phyloP scores from a whole-genome alignment of 1,284 basidiomycete species.

The Entoloma clypeatum region DNA sequence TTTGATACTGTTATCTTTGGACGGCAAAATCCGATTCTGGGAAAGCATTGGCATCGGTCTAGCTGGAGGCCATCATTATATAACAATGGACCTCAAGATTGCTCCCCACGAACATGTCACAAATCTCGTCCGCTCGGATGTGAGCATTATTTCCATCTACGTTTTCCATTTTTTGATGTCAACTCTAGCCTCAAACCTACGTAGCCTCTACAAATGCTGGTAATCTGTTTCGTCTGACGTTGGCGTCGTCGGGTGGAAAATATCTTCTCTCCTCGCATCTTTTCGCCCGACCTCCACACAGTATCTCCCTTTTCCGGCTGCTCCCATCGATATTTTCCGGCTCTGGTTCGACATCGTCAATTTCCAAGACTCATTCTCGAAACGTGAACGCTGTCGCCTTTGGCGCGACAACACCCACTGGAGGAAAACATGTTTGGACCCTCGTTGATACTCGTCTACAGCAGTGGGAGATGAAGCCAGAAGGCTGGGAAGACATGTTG shows the following conservation, averaged over 20 bases:
- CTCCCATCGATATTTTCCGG: slow-evolving; percentile 52
- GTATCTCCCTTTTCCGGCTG: slow-evolving; percentile 54
- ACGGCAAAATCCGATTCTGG: slow-evolving; percentile 72
- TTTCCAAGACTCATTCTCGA: slow-evolving; percentile 36
- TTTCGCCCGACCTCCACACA: slow-evolving; percentile 55
- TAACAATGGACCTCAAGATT: slow-evolving; percentile 48
- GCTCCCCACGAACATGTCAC: slow-evolving; percentile 58
- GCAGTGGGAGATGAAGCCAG: slow-evolving; percentile 59
- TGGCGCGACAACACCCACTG: slow-evolving; percentile 36
- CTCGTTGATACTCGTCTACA: slow-evolving; percentile 65
- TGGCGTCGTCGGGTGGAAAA: slow-evolving; percentile 66
- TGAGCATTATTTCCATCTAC: slow-evolving; percentile 31
- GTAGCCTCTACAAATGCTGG: slow-evolving; percentile 66
- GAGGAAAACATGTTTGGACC: slow-evolving; percentile 55
- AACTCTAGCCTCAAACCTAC: slow-evolving; percentile 56
- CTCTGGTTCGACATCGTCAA: slow-evolving; percentile 22
- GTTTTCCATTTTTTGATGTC: slow-evolving; percentile 5
- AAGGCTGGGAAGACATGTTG: slow-evolving; percentile 63
- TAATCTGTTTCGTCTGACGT: slow-evolving; percentile 56
- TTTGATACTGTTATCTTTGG: slow-evolving; percentile 62
- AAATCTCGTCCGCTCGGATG: slow-evolving; percentile 59
- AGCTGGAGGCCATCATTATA: slow-evolving; percentile 72
- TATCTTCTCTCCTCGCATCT: slow-evolving; percentile 51
- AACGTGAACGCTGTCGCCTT: slow-evolving; percentile 61
- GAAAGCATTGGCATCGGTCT: slow-evolving; percentile 77